Conservation (phyloP, 1,139 yeast species). For the Yamadazyma conglobata region DNA sequence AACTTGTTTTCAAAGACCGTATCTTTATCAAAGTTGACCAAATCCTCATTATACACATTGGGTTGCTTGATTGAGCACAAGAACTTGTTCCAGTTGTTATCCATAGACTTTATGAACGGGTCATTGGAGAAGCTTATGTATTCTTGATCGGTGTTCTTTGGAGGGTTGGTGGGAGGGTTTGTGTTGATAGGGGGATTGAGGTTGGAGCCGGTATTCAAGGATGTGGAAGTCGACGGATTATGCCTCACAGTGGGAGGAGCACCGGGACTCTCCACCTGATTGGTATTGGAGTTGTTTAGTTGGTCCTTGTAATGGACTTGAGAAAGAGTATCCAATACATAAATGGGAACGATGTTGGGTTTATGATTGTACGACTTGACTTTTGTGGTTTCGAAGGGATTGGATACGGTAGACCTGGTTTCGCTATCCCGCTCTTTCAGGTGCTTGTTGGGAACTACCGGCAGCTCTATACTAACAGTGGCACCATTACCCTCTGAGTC, state of each 20-base stretch:
- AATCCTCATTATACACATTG: slow-evolving; percentile 30
- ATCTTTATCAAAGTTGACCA: slow-evolving; percentile 22
- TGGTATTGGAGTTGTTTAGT: slow-evolving; percentile 29
- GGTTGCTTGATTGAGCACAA: slow-evolving; percentile 36
- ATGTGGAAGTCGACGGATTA: slow-evolving; percentile 1
- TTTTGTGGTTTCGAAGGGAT: slow-evolving; percentile 27
- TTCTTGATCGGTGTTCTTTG: slow-evolving; percentile 27
- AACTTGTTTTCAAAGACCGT: slow-evolving; percentile 22
- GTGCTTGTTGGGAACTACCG: too few species aligned
- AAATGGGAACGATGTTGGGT: slow-evolving; percentile 50
- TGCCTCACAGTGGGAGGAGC: slow-evolving; percentile 6
- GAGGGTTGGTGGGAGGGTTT: slow-evolving; percentile 4
- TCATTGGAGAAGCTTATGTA: slow-evolving; percentile 36
- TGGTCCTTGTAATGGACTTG: slow-evolving; percentile 42
- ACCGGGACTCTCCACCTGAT: slow-evolving; percentile 14
- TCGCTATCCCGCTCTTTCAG: slow-evolving; percentile 1
- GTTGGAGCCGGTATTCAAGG: slow-evolving; percentile 1
- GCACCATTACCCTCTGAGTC: background rate
- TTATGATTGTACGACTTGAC: slow-evolving; percentile 34
- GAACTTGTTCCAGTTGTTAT: slow-evolving; percentile 39
- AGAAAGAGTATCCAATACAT: slow-evolving; percentile 53
- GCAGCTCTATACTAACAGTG: slow-evolving; percentile 1
- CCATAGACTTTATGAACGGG: slow-evolving; percentile 35
- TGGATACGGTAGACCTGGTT: slow-evolving; percentile 8
- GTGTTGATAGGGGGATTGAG: slow-evolving; percentile 2